These are phyloP conservation scores for Sporormia fimetaria DNA, from an alignment of 495 filamentous ascomycete genomes.

Conservation along the genomic window DNA sequence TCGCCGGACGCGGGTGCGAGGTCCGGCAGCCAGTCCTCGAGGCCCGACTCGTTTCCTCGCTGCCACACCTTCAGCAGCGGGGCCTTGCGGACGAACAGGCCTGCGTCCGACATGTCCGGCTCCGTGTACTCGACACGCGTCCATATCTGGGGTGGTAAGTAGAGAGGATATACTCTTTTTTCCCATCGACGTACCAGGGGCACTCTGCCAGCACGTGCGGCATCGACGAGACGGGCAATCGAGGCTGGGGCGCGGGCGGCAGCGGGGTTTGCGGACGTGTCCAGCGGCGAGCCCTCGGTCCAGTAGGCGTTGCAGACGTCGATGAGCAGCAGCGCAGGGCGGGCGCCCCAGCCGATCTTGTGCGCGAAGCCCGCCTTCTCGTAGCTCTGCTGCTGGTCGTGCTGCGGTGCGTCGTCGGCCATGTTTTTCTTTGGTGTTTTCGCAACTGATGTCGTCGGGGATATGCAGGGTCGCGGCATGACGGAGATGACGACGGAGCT, in stretches of 20 bases:
- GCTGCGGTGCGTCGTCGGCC: constrained; percentile 3
- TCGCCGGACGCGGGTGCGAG: constrained; percentile 29
- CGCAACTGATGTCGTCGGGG: no score
- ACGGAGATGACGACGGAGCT: no score
- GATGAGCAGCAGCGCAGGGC: constrained; percentile 32
- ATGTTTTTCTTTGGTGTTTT: neutral
- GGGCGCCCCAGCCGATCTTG: constrained; percentile 31
- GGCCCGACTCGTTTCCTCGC: constrained; percentile 29
- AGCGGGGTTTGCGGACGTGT: constrained; percentile 26
- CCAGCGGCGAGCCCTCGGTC: constrained; percentile 30
- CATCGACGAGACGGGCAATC: constrained; percentile 28
- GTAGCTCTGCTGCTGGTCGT: constrained; percentile 6
- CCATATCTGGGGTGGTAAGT: constrained; percentile 32
- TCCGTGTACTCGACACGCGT: constrained; percentile 28
- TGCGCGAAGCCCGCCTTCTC: constrained; percentile 25
- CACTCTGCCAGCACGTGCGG: constrained; percentile 26
- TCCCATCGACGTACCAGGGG: no score
- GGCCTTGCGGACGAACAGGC: constrained; percentile 28
- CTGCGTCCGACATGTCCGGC: constrained; percentile 31
- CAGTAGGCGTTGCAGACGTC: constrained; percentile 36
- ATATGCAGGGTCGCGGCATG: no score
- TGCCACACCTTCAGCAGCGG: constrained; percentile 30
- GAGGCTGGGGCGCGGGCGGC: constrained; percentile 24
- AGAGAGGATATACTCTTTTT: no score
- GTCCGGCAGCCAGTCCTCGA: constrained; percentile 27